phyloP scores from a whole-genome alignment of 2,329 filamentous ascomycete species.

The Nannizziopsis arthrosporioides region DNA sequence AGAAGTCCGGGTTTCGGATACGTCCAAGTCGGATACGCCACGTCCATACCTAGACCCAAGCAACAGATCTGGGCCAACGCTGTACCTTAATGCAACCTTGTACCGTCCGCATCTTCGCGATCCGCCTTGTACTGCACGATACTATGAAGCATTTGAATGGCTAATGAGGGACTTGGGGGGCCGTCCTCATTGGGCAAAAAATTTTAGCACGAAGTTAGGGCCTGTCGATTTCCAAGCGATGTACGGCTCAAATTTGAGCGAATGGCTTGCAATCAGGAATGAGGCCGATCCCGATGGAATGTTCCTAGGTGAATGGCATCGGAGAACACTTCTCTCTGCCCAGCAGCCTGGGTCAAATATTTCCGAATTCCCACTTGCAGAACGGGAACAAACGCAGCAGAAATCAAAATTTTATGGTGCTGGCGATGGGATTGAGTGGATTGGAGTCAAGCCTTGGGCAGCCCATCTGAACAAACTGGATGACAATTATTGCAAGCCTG shows the following conservation, averaged over 20 bases:
- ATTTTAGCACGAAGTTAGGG: conserved; percentile 54
- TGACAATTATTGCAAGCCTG: conserved; percentile 11
- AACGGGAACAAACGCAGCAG: conserved; percentile 32
- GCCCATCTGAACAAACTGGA: conserved; percentile 4
- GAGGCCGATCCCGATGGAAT: conserved; percentile 64
- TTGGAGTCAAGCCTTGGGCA: conserved; percentile 28
- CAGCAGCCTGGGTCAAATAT: not conserved
- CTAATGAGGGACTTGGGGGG: conserved; percentile 77
- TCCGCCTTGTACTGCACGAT: conserved; percentile 61
- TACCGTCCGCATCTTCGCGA: conserved; percentile 72
- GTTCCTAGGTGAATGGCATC: conserved; percentile 86
- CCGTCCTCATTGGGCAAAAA: conserved; percentile 86
- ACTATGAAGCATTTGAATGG: conserved; percentile 85
- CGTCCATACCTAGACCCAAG: conserved; percentile 65
- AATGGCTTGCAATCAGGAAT: conserved; percentile 58
- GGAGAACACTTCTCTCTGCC: conserved; percentile 48
- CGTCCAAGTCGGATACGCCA: conserved; percentile 39
- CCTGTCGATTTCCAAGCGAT: conserved; percentile 50
- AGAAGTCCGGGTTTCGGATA: conserved; percentile 78
- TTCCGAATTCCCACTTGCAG: conserved; percentile 29
- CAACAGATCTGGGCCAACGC: conserved; percentile 53
- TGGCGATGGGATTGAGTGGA: conserved; percentile 34
- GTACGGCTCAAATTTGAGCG: conserved; percentile 56
- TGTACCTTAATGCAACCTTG: conserved; percentile 83
- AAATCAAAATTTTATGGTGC: conserved; percentile 20